Conservation (phyloP, 2,329 filamentous ascomycete genomes). For the Calonectria fujianensis region DNA sequence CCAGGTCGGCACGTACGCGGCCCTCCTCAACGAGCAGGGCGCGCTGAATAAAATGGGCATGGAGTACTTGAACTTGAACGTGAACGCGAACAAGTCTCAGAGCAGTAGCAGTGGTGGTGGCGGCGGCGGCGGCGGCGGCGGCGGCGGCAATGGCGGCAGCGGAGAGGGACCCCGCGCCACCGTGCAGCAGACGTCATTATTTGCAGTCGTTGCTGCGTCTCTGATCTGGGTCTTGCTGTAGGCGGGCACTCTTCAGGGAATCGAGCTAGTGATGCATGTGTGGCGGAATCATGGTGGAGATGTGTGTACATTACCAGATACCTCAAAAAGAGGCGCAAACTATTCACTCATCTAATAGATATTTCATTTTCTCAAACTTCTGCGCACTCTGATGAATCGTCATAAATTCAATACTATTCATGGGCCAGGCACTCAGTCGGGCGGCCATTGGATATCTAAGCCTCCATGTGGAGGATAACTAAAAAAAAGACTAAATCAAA, state of each 20-base stretch:
- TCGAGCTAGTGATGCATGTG: background rate
- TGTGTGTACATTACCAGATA: background rate
- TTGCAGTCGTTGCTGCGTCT: slow-evolving; percentile 32
- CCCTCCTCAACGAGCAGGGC: slow-evolving; percentile 81
- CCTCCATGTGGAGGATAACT: slow-evolving; percentile 43
- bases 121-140: slow-evolving; percentile 57
- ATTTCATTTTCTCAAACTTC: background rate
- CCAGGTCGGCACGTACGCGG: slow-evolving; percentile 84
- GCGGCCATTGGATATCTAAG: slow-evolving; percentile 50
- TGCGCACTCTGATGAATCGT: slow-evolving; percentile 5
- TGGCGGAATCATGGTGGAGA: background rate
- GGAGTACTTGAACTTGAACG: slow-evolving; percentile 80
- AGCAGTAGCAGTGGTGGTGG: slow-evolving; percentile 58
- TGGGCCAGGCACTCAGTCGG: background rate
- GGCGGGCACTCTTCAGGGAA: background rate
- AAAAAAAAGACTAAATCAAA: slow-evolving; percentile 45
- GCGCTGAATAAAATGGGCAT: slow-evolving; percentile 84
- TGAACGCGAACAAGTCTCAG: slow-evolving; percentile 57
- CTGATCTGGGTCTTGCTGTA: slow-evolving; percentile 19
- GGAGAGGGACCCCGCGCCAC: slow-evolving; percentile 30
- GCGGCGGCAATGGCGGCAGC: slow-evolving; percentile 62
- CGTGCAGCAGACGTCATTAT: slow-evolving; percentile 18
- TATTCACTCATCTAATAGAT: slow-evolving; percentile 15
- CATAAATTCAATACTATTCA: slow-evolving; percentile 30
- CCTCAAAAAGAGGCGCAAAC: background rate